Conservation (phyloP, 257 asterid genomes). For the Solanum sitiens region DNA sequence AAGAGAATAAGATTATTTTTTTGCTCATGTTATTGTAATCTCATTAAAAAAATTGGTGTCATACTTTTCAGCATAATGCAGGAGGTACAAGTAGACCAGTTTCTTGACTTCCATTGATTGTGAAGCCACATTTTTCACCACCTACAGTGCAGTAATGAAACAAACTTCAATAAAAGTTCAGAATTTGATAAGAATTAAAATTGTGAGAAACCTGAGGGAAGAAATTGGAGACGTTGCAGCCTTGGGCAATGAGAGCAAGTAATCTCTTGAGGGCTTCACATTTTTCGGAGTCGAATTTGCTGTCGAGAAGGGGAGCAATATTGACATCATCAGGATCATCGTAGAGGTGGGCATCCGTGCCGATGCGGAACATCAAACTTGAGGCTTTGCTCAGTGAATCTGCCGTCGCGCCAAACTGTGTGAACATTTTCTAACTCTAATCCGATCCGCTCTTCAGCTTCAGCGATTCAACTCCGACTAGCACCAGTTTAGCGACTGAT, state of each 20-base stretch:
- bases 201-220: constrained; percentile 60
- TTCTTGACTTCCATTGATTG: constrained; percentile 89
- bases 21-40: background rate
- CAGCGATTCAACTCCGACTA: background rate
- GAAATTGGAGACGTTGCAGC: constrained; percentile 70
- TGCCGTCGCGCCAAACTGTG: constrained; percentile 83
- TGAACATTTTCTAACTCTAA: constrained; percentile 30
- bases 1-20: background rate
- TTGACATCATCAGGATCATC: constrained; percentile 95
- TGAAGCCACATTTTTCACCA: constrained; percentile 94
- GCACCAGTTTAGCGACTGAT: background rate
- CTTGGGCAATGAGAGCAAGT: constrained; percentile 94
- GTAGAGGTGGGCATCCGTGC: constrained; percentile 91
- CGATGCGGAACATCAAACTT: constrained; percentile 81
- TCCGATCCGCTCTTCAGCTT: background rate
- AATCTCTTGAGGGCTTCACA: constrained; percentile 94
- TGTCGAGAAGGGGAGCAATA: constrained; percentile 79
- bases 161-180: background rate
- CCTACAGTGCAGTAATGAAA: constrained; percentile 32
- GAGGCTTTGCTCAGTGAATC: constrained; percentile 95
- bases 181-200: background rate
- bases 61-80: constrained; percentile 94
- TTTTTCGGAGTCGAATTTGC: constrained; percentile 91
- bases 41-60: background rate
- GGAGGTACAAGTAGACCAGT: constrained; percentile 85